Percentiles rank a stretch among this genome's conserved stretches.
Evolutionary conservation across 2,329 filamentous ascomycete genomes (phyloP).

Genomic region (Calonectria fujianensis): DNA sequence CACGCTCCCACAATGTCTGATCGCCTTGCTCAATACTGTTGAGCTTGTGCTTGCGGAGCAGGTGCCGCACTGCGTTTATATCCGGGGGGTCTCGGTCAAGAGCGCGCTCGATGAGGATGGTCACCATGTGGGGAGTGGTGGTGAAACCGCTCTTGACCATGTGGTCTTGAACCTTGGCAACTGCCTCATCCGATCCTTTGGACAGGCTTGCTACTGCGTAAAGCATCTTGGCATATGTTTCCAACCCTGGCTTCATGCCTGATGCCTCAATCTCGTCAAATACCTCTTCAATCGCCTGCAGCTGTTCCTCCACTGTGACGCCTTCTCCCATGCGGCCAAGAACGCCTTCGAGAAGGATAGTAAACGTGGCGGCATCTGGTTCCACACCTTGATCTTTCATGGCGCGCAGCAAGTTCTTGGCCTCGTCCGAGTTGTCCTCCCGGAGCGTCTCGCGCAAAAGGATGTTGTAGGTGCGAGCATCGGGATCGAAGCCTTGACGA

Average conservation of each 20-base stretch:
- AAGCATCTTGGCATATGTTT: slow-evolving; percentile 82
- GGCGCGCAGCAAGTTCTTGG: slow-evolving; percentile 70
- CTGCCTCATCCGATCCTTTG: slow-evolving; percentile 67
- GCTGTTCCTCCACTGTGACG: slow-evolving; percentile 68
- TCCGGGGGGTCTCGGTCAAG: slow-evolving; percentile 76
- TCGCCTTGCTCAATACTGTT: slow-evolving; percentile 65
- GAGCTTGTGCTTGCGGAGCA: slow-evolving; percentile 76
- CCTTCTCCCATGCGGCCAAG: slow-evolving; percentile 64
- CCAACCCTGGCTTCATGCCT: slow-evolving; percentile 75
- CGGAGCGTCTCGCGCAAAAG: slow-evolving; percentile 78
- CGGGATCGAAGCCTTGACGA: slow-evolving; percentile 72
- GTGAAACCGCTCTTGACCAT: slow-evolving; percentile 73
- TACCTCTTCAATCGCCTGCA: slow-evolving; percentile 70
- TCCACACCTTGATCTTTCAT: slow-evolving; percentile 75
- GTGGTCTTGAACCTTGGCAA: slow-evolving; percentile 77
- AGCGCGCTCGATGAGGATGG: slow-evolving; percentile 81
- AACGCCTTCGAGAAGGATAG: slow-evolving; percentile 80
- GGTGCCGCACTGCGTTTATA: slow-evolving; percentile 73
- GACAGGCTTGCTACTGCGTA: slow-evolving; percentile 66
- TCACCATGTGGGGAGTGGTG: slow-evolving; percentile 81
- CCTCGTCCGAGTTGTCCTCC: slow-evolving; percentile 67
- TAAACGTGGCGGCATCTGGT: slow-evolving; percentile 82
- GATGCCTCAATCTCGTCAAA: slow-evolving; percentile 75
- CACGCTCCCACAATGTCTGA: slow-evolving; percentile 80
- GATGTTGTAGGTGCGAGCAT: slow-evolving; percentile 80